A percentile compares a stretch with the other conserved stretches of the same genome.
These are phyloP conservation scores for Rheum nobile DNA, from an alignment of 148 eudicot genomes.

Conservation along the genomic window DNA sequence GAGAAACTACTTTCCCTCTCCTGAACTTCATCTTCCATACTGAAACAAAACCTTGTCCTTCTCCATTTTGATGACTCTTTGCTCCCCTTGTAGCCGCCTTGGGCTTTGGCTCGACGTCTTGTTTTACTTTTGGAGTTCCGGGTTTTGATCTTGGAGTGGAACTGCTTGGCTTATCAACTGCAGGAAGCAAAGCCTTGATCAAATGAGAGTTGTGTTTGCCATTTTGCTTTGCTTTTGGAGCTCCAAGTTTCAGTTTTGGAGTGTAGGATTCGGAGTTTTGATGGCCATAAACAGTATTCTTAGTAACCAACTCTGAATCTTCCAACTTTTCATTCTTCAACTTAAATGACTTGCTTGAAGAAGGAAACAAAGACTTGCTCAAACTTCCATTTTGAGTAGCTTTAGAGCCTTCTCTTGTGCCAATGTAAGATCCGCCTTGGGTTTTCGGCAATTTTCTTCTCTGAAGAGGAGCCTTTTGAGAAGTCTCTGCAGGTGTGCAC, in stretches of 20 bases:
- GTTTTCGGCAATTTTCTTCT: constrained; percentile 9
- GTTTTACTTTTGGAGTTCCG: constrained; percentile 17
- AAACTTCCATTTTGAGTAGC: constrained; percentile 14
- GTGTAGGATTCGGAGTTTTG: neutral
- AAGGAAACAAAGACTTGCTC: constrained; percentile 10
- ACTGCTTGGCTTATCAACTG: constrained; percentile 1
- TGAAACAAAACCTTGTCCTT: constrained; percentile 17
- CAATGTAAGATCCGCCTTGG: constrained; percentile 9
- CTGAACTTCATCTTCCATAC: constrained; percentile 40
- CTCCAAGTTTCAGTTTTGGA: neutral
- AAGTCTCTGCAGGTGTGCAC: constrained; percentile 6
- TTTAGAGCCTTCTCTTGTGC: constrained; percentile 15
- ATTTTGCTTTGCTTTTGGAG: neutral
- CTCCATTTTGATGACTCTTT: constrained; percentile 16
- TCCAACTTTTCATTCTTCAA: neutral
- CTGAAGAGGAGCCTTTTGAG: neutral
- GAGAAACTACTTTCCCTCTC: constrained; percentile 40
- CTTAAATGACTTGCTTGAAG: neutral
- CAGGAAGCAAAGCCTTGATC: neutral
- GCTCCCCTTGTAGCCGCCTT: constrained; percentile 23
- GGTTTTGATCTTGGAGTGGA: constrained; percentile 5
- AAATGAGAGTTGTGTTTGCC: neutral
- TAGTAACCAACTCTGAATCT: neutral
- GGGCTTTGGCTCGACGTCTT: constrained; percentile 13
- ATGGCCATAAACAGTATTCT: neutral